Base-by-base conservation (phyloP, 1,139 yeast species). In the Yamadazyma spencermartinsiae region DNA sequence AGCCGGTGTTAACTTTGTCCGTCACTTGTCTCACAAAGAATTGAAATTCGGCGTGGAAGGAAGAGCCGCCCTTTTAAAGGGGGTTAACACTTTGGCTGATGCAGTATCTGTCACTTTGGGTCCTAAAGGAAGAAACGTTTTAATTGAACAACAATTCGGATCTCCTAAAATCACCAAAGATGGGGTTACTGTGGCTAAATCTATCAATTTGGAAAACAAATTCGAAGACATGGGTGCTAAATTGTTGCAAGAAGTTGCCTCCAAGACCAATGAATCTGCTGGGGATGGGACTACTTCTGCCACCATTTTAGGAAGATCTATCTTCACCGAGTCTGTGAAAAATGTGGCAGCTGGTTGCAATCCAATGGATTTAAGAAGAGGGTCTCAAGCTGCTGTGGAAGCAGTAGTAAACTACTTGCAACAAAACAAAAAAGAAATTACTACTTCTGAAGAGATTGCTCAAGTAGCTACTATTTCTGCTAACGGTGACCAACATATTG, bases 241-340 rank as follows among this genome's bases (percentile, higher is more conserved):
- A 69, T 79, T 92, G 55, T 76, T 92, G 61, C 98, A 92, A 71
- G 98, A 92, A 64, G 98, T 92, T 52, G 98, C 98, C 37, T 83
- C 96, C 55, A 92, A 89, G 79, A 92, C 98, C 59, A 92, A 92
- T 68, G 98, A 92, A 73, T 79, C 88, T 55, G 98, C 98, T 46
- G 98, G 98, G 75, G 98, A 92, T 60, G 98, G 98, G 74, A 92
- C 98, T 52, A 92, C 98, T 36, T 86, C 96, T 36, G 98, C 98
- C 55, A 92, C 98, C 43, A 95, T 92, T 41, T 79, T 92, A 52
- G 98, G 98, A 56, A 86, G 96, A 71, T 88, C 97, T 44, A 92
- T 92, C 56, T 92, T 92, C 76, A 86, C 97, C 49, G 98, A 92
- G 71, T 83, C 95, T 19, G 98, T 92, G 49, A 92, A 92, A 77